These are phyloP conservation scores for Ashbya aceris DNA, from an alignment of 1,139 yeast genomes.

Conservation along the genomic window DNA sequence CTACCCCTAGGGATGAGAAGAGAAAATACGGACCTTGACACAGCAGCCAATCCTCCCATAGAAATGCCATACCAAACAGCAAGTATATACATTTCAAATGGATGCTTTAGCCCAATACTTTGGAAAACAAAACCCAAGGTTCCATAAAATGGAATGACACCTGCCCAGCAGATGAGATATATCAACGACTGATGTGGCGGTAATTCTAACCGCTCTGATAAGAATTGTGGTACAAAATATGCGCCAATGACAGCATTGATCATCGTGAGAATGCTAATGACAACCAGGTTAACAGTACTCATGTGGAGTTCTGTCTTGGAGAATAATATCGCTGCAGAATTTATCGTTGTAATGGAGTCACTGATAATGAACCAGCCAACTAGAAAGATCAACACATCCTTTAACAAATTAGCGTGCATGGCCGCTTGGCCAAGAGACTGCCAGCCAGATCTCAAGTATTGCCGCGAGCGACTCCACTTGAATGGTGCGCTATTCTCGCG, in stretches of 20 bases:
- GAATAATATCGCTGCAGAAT: conserved; percentile 63
- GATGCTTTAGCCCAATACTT: conserved; percentile 45
- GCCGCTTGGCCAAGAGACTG: conserved; percentile 42
- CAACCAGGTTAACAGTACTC: conserved; percentile 52
- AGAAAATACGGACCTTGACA: conserved; percentile 54
- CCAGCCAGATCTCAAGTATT: conserved; percentile 50
- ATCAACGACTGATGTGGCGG: conserved; percentile 42
- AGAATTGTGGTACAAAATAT: conserved; percentile 39
- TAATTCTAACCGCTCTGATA: conserved; percentile 34
- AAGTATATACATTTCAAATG: conserved; percentile 54
- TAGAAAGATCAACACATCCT: conserved; percentile 51
- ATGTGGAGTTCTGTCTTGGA: conserved; percentile 57
- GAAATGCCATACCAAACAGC: conserved; percentile 67
- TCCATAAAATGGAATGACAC: conserved; percentile 59
- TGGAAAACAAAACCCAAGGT: conserved; percentile 47
- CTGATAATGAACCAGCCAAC: conserved; percentile 63
- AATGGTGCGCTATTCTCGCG: conserved; percentile 10
- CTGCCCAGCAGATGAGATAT: conserved; percentile 47
- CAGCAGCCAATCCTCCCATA: conserved; percentile 57
- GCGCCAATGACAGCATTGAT: conserved; percentile 58
- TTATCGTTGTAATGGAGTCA: conserved; percentile 63
- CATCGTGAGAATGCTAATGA: conserved; percentile 53
- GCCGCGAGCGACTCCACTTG: conserved; percentile 14
- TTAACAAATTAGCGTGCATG: conserved; percentile 44
- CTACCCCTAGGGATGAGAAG: conserved; percentile 58